Percentiles rank a stretch among this genome's conserved stretches.
Evolutionary conservation across 139 green algal genomes (phyloP).

Genomic region (Coelastrella sp.): DNA sequence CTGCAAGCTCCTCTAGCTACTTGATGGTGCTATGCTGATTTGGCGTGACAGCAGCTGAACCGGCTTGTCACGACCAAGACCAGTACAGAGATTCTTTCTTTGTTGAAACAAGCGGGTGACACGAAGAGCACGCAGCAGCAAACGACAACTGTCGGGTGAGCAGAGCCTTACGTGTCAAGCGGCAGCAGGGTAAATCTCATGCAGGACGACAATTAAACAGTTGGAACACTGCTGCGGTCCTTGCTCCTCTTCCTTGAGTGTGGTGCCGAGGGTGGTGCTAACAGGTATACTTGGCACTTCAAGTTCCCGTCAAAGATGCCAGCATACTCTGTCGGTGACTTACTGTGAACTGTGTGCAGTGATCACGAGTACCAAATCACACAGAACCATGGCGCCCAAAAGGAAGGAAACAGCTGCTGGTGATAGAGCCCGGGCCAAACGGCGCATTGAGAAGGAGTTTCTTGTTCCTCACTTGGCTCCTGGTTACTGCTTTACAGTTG

Average conservation of each 20-base stretch:
- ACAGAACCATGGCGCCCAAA: slow-evolving; percentile 15
- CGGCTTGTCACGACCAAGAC: too few relatives aligned
- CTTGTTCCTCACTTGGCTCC: not conserved
- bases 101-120: too few relatives aligned
- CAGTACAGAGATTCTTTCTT: too few relatives aligned
- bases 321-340: too few relatives aligned
- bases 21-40: not conserved
- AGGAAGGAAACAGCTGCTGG: slow-evolving; percentile 18
- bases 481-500: slow-evolving; percentile 40
- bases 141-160: not conserved
- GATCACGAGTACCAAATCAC: too few relatives aligned
- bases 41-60: too few relatives aligned
- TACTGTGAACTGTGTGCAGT: too few relatives aligned
- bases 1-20: slow-evolving; percentile 7
- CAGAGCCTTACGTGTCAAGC: slow-evolving; percentile 1
- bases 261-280: too few relatives aligned
- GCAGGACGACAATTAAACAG: too few relatives aligned
- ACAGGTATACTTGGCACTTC: not conserved
- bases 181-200: not conserved
- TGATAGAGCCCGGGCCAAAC: not conserved
- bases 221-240: too few relatives aligned
- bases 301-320: not conserved
- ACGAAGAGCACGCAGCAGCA: not conserved
- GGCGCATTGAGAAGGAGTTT: slow-evolving; percentile 19
- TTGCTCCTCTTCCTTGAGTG: too few relatives aligned